Evolutionary conservation across 1,139 yeast species (phyloP).

Genomic region (Pichia sp.): DNA sequence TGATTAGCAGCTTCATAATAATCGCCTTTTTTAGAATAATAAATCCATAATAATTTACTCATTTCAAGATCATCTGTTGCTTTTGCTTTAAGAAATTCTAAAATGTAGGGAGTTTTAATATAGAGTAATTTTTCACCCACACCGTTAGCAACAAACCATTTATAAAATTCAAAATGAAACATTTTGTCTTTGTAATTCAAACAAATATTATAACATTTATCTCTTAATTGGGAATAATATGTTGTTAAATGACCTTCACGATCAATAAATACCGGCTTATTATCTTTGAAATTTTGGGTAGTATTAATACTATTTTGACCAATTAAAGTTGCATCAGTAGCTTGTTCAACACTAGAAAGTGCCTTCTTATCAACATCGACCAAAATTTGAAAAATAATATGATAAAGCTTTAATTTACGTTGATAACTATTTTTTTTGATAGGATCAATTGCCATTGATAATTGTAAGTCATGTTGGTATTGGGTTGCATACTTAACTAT

Average conservation of each 20-base stretch:
- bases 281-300: constrained; percentile 4
- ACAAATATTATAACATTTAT: constrained; percentile 68
- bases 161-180: constrained; percentile 87
- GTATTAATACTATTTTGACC: constrained; percentile 9
- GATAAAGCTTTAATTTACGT: constrained; percentile 54
- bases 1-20: constrained; percentile 81
- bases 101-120: constrained; percentile 72
- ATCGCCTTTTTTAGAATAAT: constrained; percentile 76
- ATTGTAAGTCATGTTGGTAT: constrained; percentile 42
- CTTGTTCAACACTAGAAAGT: constrained; percentile 44
- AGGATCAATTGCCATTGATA: constrained; percentile 22
- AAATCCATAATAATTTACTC: constrained; percentile 83
- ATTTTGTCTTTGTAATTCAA: constrained; percentile 68
- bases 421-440: constrained; percentile 21
- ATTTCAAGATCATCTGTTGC: constrained; percentile 61
- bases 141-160: constrained; percentile 82
- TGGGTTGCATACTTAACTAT: constrained; percentile 51
- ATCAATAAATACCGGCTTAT: constrained; percentile 22
- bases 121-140: constrained; percentile 71
- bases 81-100: constrained; percentile 70
- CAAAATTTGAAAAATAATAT: constrained; percentile 66
- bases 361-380: constrained; percentile 67
- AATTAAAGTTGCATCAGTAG: constrained; percentile 18
- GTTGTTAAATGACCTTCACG: constrained; percentile 36
- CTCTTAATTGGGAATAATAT: constrained; percentile 57